Conservation (phyloP, 371 early-diverging fungal species). For the Conidiobolus coronatus region DNA sequence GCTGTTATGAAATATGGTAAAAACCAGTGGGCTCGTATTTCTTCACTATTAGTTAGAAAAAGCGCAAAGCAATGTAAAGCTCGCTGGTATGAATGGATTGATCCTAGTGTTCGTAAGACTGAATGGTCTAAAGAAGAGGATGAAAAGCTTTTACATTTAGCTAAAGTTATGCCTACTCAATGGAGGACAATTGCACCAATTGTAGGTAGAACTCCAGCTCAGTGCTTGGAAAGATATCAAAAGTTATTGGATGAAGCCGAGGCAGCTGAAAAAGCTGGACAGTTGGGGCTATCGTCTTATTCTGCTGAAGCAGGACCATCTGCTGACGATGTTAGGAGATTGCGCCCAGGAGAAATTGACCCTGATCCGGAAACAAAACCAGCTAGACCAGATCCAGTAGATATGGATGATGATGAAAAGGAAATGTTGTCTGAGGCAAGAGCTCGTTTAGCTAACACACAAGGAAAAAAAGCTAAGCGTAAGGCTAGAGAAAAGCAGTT, state of each 20-base stretch:
- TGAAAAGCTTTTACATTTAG: constrained; percentile 88
- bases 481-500: constrained; percentile 93
- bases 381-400: constrained; percentile 92
- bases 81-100: constrained; percentile 97
- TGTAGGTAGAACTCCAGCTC: constrained; percentile 94
- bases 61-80: constrained; percentile 97
- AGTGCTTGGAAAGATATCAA: constrained; percentile 92
- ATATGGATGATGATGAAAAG: constrained; percentile 97
- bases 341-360: constrained; percentile 91
- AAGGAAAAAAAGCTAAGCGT: constrained; percentile 96
- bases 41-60: constrained; percentile 81
- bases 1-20: constrained; percentile 96
- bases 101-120: constrained; percentile 60
- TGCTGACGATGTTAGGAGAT: constrained; percentile 49
- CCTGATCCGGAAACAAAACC: constrained; percentile 93
- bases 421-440: constrained; percentile 96
- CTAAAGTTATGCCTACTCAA: constrained; percentile 97
- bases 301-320: constrained; percentile 45
- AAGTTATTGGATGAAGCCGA: constrained; percentile 89
- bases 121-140: constrained; percentile 98
- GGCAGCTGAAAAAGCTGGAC: constrained; percentile 26
- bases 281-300: constrained; percentile 36
- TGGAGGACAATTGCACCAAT: constrained; percentile 97
- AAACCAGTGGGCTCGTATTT: constrained; percentile 97
- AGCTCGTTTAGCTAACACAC: constrained; percentile 93